Evolutionary conservation across 208 protist species (phyloP), one percentile per base, ranked within the genome.

Genomic region (Acanthamoeba castellanii): DNA sequence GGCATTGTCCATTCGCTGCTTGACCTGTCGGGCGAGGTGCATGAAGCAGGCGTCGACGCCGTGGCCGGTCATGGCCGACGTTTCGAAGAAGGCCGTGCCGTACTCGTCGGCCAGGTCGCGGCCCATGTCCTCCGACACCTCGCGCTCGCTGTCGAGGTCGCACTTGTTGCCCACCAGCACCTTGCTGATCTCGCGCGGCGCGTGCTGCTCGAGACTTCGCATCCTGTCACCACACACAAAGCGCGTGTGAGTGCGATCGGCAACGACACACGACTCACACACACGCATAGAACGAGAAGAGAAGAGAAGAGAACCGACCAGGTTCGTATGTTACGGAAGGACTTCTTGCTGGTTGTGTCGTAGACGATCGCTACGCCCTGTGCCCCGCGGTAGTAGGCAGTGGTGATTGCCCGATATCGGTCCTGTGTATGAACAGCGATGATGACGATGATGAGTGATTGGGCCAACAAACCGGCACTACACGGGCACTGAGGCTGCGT

Each of bases 321-420:
- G 88, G 97, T 97, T 68, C 97, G 97, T 6, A 99, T 96, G 96
- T 99, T 99, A 94, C 99, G 98, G 96, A 99, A 99, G 94, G 98
- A 99, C 76, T 99, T 98, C 96, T 98, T 97, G 96, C 99, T 98
- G 16, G 98, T 99, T 30, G 98, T 97, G 96, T 99, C 98, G 96
- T 99, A 99, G 34, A 99, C 99, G 76, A 99, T 94, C 74, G 98
- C 97, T 95, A 99, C 99, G 96, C 98, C 99, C 94, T 99, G 70
- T 1, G 70, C 70, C 7, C 70, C 70, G 37, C 70, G 70, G 20
- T 78, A 78, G 70, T 32, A 78, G 34, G 70, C 70, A 0, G 70
- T 78, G n/a, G 70, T 78, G 70, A 78, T 78, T 8, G 70, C 37
- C 20, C 70, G 70, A 78, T 78, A 78, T 18, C 70, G 70, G 37